Conservation (phyloP, 106 monocot species). For the Allium sativum region DNA sequence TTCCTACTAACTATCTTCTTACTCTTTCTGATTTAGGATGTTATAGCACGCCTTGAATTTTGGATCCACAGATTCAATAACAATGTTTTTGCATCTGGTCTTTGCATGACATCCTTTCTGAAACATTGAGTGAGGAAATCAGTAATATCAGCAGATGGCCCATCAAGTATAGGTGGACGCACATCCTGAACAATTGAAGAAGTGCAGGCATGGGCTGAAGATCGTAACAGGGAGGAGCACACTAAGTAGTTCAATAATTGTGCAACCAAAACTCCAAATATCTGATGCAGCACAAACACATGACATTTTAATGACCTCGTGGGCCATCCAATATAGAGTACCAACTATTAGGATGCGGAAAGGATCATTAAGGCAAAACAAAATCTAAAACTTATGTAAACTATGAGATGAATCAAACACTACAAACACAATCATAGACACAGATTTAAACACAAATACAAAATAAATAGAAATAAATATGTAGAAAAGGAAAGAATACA, state of each 20-base stretch:
- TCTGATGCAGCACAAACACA: constrained; percentile 98
- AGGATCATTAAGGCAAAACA: background rate
- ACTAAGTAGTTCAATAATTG: constrained; percentile 92
- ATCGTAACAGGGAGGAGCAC: constrained; percentile 97
- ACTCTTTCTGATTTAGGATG: constrained; percentile 52
- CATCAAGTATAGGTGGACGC: constrained; percentile 91
- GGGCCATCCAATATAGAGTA: too few relatives aligned
- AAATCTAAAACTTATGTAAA: too few relatives aligned
- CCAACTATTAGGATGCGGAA: too few relatives aligned
- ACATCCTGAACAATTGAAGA: constrained; percentile 95
- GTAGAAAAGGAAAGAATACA: too few relatives aligned
- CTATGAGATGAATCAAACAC: too few relatives aligned
- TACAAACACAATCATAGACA: too few relatives aligned
- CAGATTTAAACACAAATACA: too few relatives aligned
- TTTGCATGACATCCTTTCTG: constrained; percentile 97
- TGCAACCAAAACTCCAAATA: constrained; percentile 99
- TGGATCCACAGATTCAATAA: constrained; percentile 86
- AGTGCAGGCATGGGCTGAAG: constrained; percentile 98
- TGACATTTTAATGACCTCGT: constrained; percentile 92
- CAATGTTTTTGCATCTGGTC: constrained; percentile 95
- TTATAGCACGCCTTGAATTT: constrained; percentile 71
- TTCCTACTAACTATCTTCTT: constrained; percentile 59
- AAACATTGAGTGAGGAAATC: constrained; percentile 97
- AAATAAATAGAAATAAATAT: too few relatives aligned
- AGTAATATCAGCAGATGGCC: constrained; percentile 72